Evolutionary conservation across 2,329 filamentous ascomycete genomes (phyloP).

Genomic region (Phialemoniopsis sp.): DNA sequence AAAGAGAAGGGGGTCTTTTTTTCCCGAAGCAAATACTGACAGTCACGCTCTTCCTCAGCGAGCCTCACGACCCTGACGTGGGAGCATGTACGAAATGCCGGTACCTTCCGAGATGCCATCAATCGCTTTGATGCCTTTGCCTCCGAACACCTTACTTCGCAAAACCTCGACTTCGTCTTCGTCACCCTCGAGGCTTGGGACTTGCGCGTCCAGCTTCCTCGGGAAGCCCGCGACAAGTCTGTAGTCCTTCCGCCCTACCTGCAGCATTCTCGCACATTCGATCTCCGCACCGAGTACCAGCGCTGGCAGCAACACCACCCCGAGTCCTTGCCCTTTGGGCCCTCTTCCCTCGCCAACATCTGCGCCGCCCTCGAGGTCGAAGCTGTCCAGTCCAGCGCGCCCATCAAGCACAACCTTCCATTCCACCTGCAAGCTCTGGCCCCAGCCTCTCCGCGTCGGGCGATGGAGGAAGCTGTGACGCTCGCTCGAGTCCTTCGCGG

Average conservation of each 20-base stretch:
- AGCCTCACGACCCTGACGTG: slow-evolving; percentile 96
- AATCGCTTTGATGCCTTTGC: slow-evolving; percentile 92
- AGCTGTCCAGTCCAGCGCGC: slow-evolving; percentile 93
- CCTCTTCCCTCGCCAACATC: slow-evolving; percentile 93
- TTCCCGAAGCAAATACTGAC: too few relatives aligned
- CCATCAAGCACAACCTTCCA: slow-evolving; percentile 97
- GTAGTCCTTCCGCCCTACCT: slow-evolving; percentile 95
- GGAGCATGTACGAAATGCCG: slow-evolving; percentile 97
- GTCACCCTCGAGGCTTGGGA: slow-evolving; percentile 99
- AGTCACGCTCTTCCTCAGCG: slow-evolving; percentile 47
- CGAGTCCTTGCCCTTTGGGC: slow-evolving; percentile 93
- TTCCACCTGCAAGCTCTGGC: slow-evolving; percentile 97
- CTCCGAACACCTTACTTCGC: slow-evolving; percentile 82
- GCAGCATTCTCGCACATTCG: slow-evolving; percentile 96
- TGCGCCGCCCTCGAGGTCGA: slow-evolving; percentile 97
- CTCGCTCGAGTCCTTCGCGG: slow-evolving; percentile 88
- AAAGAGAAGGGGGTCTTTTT: too few relatives aligned
- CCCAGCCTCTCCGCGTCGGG: slow-evolving; percentile 88
- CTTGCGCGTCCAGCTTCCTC: slow-evolving; percentile 91
- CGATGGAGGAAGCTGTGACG: slow-evolving; percentile 96
- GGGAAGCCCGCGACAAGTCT: slow-evolving; percentile 96
- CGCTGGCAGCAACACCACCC: slow-evolving; percentile 98
- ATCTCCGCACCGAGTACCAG: slow-evolving; percentile 95
- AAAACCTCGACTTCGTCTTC: slow-evolving; percentile 96
- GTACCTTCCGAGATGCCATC: slow-evolving; percentile 95